phyloP scores from a whole-genome alignment of 352 stramenopile genomes.

The Ochromonadaceae sp. region DNA sequence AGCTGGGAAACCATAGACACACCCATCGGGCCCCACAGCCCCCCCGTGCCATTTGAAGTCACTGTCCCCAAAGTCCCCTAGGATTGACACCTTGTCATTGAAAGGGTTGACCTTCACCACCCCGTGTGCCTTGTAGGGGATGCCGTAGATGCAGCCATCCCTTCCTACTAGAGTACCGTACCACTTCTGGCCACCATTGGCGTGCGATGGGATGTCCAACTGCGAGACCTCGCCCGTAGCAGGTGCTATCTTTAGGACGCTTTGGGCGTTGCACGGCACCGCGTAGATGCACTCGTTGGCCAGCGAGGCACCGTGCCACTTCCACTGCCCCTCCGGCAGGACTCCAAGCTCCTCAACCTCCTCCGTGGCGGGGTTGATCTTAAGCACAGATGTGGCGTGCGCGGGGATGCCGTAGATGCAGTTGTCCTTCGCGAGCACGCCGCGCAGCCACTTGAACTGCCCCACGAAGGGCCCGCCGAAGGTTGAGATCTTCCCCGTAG shows the following conservation, averaged over 20 bases:
- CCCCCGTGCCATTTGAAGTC: constrained; percentile 46
- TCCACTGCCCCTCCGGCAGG: constrained; percentile 25
- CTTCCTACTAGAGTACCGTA: constrained; percentile 36
- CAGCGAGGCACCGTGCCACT: too few species aligned
- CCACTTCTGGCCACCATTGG: too few species aligned
- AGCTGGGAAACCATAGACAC: constrained; percentile 44
- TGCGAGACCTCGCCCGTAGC: too few species aligned
- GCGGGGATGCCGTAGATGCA: constrained; percentile 41
- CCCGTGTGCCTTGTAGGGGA: constrained; percentile 33
- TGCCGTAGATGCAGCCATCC: constrained; percentile 42
- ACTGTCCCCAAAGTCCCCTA: constrained; percentile 24
- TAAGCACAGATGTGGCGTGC: constrained; percentile 37
- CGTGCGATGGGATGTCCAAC: too few species aligned
- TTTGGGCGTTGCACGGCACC: constrained; percentile 37
- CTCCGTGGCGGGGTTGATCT: constrained; percentile 37
- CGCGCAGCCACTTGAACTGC: constrained; percentile 45
- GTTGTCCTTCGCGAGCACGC: constrained; percentile 28
- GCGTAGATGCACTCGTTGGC: constrained; percentile 39
- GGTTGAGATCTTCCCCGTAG: constrained; percentile 28
- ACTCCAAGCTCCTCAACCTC: constrained; percentile 34
- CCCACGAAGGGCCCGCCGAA: constrained; percentile 36
- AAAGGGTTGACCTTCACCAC: constrained; percentile 41
- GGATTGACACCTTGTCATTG: constrained; percentile 33
- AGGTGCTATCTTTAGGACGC: constrained; percentile 42
- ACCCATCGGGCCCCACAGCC: constrained; percentile 26